Evolutionary conservation across 345 rosid genomes (phyloP), one percentile per base, ranked within the genome.

Genomic region (Dipteronia dyeriana): DNA sequence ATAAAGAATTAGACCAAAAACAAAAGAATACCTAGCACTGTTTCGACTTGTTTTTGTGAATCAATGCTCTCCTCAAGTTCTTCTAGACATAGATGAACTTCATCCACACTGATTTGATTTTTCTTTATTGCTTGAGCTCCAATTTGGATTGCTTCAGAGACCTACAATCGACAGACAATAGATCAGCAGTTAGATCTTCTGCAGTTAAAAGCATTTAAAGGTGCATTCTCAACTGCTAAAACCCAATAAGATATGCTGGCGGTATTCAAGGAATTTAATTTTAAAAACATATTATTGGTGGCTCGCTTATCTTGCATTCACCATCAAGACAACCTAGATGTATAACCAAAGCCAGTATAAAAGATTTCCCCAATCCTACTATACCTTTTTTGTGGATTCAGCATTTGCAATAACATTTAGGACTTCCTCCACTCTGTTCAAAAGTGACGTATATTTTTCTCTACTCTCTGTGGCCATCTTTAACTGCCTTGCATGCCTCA

Each of bases 381-480:
- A 72, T 82, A 93, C 99, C 96, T 88, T 89, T 78, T 89, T 85
- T 0, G 92, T 88, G 71, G 98, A 91, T 82, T 91, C 99, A 29
- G 93, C 93, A 84, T 85, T 84, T 26, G 84, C 82, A 76, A 93
- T 85, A 66, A 83, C 79, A 72, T 79, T 83, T 66, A 95, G 84
- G 64, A 93, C 86, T 82, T 92, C 96, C 83, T 93, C 96, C 82
- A 93, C 96, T 83, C 92, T 88, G 87, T 87, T 93, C 82, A 95
- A 79, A 83, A 93, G 92, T 1, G 92, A 85, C 0, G 79, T 45
- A 64, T 90, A 91, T 81, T 89, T 95, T 79, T 91, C 96, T 88
- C 97, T 91, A 80, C 85, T 90, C 81, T 83, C 89, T 43, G 86
- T 82, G 14, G 84, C 83, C 85, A 90, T 43, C 86, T 90, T 95